A percentile compares a stretch with the other conserved stretches of the same genome.
Evolutionary conservation across 2,329 filamentous ascomycete species (phyloP).

Genomic region (Parascedosporium putredinis): DNA sequence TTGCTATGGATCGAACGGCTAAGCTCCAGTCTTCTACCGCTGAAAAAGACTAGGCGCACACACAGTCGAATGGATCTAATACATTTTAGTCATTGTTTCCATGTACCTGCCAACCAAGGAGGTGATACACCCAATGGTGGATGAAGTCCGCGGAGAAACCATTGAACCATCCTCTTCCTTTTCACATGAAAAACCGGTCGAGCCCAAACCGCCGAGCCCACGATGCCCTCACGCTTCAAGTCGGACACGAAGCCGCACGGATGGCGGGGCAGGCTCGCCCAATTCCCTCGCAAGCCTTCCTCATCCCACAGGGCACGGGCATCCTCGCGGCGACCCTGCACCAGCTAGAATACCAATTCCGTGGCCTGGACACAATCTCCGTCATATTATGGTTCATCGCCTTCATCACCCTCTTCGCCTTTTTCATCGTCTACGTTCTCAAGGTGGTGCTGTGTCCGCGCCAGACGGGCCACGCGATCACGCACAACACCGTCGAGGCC

Average conservation of each 20-base stretch:
- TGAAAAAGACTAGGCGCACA: background rate
- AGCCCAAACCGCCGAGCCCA: background rate
- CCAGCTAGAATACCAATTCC: conserved; percentile 28
- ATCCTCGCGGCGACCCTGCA: conserved; percentile 25
- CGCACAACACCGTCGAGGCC: conserved; percentile 21
- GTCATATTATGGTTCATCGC: conserved; percentile 27
- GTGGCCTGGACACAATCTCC: conserved; percentile 23
- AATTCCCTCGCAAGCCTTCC: conserved; percentile 26
- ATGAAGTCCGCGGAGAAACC: background rate
- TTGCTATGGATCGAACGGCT: too few species aligned
- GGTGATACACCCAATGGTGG: too few species aligned
- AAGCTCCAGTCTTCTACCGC: too few species aligned
- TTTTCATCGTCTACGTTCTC: conserved; percentile 20
- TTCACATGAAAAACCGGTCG: background rate
- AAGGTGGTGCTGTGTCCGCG: conserved; percentile 21
- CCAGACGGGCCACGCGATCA: conserved; percentile 20
- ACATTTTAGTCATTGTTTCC: background rate
- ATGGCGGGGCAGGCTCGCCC: conserved; percentile 16
- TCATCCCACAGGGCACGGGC: conserved; percentile 26
- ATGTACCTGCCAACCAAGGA: too few species aligned
- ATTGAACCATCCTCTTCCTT: background rate
- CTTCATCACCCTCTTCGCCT: conserved; percentile 20
- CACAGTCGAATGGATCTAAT: background rate
- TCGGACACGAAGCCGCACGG: background rate
- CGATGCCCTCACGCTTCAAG: background rate